These are phyloP conservation scores for Aureobasidium subglaciale DNA, from an alignment of 2,329 filamentous ascomycete species.

Conservation along the genomic window DNA sequence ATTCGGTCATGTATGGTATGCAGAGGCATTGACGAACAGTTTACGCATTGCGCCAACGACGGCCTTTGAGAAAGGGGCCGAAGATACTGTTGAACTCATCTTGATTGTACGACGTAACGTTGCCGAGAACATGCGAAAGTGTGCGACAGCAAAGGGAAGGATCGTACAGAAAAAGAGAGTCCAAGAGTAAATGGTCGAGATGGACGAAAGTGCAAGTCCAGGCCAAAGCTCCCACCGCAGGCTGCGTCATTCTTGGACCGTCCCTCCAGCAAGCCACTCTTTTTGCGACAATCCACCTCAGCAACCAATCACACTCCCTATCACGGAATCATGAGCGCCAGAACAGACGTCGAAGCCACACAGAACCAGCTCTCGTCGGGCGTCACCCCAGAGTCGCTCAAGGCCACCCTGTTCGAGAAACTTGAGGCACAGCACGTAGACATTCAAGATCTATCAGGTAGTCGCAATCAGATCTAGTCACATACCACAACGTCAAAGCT, in stretches of 20 bases:
- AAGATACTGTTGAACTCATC: slow-evolving; percentile 35
- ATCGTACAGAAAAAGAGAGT: not conserved
- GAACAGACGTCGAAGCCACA: slow-evolving; percentile 35
- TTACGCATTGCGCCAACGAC: slow-evolving; percentile 74
- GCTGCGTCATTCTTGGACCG: slow-evolving; percentile 3
- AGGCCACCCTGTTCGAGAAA: slow-evolving; percentile 59
- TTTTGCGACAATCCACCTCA: slow-evolving; percentile 6
- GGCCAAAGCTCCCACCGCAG: not conserved
- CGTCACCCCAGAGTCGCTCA: slow-evolving; percentile 68
- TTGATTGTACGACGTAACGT: slow-evolving; percentile 30
- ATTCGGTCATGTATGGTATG: slow-evolving; percentile 10
- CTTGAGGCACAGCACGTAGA: slow-evolving; percentile 73
- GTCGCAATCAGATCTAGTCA: slow-evolving; percentile 18
- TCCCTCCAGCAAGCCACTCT: not conserved
- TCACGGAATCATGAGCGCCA: slow-evolving; percentile 35
- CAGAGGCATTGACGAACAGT: slow-evolving; percentile 52
- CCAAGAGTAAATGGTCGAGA: not conserved
- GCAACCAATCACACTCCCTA: not conserved
- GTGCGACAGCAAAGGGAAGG: not conserved
- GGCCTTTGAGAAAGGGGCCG: slow-evolving; percentile 56
- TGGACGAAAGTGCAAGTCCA: not conserved
- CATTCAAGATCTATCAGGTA: slow-evolving; percentile 89
- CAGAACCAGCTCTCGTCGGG: slow-evolving; percentile 45
- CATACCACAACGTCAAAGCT: not conserved
- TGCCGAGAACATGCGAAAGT: slow-evolving; percentile 23